Evolutionary conservation across 306 rosid species (phyloP).

Genomic region (Prunus armeniaca): DNA sequence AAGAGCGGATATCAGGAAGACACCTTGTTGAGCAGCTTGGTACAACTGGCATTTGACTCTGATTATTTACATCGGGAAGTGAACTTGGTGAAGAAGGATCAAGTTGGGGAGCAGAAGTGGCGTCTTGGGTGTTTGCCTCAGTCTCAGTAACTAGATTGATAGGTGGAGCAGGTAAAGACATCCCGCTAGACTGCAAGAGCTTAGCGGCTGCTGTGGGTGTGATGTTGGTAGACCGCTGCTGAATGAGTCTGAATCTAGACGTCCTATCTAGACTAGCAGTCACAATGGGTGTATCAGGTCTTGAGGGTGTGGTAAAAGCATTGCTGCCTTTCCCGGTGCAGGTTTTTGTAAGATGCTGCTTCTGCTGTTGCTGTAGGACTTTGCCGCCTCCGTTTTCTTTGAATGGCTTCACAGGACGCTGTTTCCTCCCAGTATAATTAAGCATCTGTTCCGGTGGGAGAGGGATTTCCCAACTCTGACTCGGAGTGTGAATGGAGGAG

Average conservation of each 20-base stretch:
- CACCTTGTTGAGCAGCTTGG: constrained; percentile 27
- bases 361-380: background rate
- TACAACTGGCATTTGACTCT: constrained; percentile 21
- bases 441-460: constrained; percentile 30
- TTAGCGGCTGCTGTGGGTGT: constrained; percentile 56
- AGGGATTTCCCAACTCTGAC: constrained; percentile 47
- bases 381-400: constrained; percentile 54
- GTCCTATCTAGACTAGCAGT: constrained; percentile 31
- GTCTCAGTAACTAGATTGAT: constrained; percentile 17
- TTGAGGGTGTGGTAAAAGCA: constrained; percentile 40
- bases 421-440: constrained; percentile 31
- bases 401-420: constrained; percentile 43
- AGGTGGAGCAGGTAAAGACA: constrained; percentile 25
- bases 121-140: constrained; percentile 1
- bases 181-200: constrained; percentile 56
- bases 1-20: constrained; percentile 60
- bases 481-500: constrained; percentile 7
- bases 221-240: constrained; percentile 33
- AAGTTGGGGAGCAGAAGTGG: constrained; percentile 7
- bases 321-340: constrained; percentile 40
- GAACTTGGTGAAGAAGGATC: constrained; percentile 13
- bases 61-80: constrained; percentile 23
- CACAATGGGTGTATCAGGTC: constrained; percentile 60
- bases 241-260: constrained; percentile 52
- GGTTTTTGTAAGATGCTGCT: constrained; percentile 37